Base-by-base conservation (phyloP, 306 rosid species). In the Cyamopsis tetragonoloba region DNA sequence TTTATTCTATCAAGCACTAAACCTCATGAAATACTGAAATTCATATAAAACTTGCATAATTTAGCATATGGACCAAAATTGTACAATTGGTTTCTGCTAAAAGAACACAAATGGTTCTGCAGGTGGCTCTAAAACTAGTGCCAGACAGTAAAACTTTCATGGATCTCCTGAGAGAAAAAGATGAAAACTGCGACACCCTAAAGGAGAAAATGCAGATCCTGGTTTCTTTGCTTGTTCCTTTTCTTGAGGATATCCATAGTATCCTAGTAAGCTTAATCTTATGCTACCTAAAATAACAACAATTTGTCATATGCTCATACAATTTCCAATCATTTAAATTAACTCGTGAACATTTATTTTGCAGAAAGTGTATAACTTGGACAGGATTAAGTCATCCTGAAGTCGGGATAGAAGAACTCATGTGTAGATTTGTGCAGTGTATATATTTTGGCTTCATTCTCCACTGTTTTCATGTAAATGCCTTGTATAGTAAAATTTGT, bases 121-220 rank as follows among this genome's bases (percentile, higher is more conserved):
- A 93, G 99, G 89, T 93, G 42, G 96, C 90, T 62, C 73, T 90
- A 61, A 85, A 83, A 53, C 80, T 90, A 3, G 88, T 93, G 20
- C 99, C 99, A 7, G 90, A 90, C 59, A 72, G 47, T 13, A 70
- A 83, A 78, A 75, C 77, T 46, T 88, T 93, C 64, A 76, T 77
- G 26, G 49, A 81, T 60, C 80, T 84, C 35, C 91, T 93, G 39
- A 82, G 71, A 82, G 80, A 51, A 35, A 83, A 86, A 71, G 89
- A 86, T 8, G 86, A 85, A 82, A 72, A 34, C 77, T 47, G 65
- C 43, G 92, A 86, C 12, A 31, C 84, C 56, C 80, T 86, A 32
- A 77, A 27, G 74, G 86, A 88, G 73, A 87, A 90, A 62, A 85
- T 88, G 51, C 75, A 86, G 56, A 83, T 74, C 48, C 47, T 93